Conservation (phyloP, 1,284 basidiomycete species). For the Cryptococcus amylolentus region DNA sequence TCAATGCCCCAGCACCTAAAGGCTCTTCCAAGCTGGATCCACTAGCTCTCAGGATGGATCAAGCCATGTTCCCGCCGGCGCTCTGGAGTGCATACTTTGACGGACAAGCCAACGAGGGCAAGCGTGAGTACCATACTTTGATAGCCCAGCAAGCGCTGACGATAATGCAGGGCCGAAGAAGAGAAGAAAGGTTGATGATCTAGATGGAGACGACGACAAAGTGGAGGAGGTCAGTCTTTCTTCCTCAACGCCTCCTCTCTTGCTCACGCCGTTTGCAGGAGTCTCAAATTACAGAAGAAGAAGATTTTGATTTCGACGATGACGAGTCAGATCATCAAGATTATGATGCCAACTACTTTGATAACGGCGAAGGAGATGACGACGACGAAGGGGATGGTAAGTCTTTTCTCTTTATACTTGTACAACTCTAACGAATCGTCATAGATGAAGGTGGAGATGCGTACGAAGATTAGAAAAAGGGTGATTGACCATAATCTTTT, state of each 20-base stretch:
- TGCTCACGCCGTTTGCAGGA: slow-evolving; percentile 4
- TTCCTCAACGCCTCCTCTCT: background rate
- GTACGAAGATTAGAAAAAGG: slow-evolving; percentile 1
- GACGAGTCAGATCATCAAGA: slow-evolving; percentile 49
- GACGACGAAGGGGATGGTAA: slow-evolving; percentile 43
- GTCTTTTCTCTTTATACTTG: background rate
- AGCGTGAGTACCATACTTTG: slow-evolving; percentile 3
- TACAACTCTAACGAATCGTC: background rate
- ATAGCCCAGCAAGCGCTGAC: background rate
- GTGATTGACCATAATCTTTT: background rate
- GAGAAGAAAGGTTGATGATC: slow-evolving; percentile 23
- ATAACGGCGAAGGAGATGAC: slow-evolving; percentile 49
- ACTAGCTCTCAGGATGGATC: slow-evolving; percentile 28
- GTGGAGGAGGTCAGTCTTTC: slow-evolving; percentile 20
- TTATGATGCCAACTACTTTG: slow-evolving; percentile 50
- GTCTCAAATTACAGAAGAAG: slow-evolving; percentile 29
- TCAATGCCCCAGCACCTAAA: slow-evolving; percentile 11
- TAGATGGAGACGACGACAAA: slow-evolving; percentile 22
- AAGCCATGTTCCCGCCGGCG: slow-evolving; percentile 40
- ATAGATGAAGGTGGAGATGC: slow-evolving; percentile 3
- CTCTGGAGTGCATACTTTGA: slow-evolving; percentile 48
- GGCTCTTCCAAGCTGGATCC: slow-evolving; percentile 27
- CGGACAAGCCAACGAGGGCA: slow-evolving; percentile 5
- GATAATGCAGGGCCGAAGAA: slow-evolving; percentile 15
- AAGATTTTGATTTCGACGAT: slow-evolving; percentile 47